Conservation (phyloP, 805 yeast genomes). For the Saccharomyces eubayanus region DNA sequence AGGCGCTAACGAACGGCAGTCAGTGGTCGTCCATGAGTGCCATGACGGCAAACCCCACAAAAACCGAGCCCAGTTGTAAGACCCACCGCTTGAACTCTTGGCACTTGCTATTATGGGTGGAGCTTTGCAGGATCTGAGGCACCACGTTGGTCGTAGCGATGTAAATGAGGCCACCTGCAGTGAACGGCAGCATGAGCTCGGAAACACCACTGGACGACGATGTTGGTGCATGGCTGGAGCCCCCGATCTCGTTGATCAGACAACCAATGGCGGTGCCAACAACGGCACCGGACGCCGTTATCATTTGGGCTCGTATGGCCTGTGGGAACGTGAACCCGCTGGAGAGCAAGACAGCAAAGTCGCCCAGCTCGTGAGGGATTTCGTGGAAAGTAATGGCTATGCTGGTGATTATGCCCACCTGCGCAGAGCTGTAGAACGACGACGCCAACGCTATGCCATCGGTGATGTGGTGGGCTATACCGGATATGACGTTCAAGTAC, state of each 20-base stretch:
- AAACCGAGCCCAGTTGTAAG: constrained; percentile 41
- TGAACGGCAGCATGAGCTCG: constrained; percentile 56
- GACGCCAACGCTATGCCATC: constrained; percentile 73
- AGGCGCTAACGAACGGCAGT: not conserved
- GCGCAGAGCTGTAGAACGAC: constrained; percentile 52
- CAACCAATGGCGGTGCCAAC: constrained; percentile 62
- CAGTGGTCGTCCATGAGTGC: constrained; percentile 25
- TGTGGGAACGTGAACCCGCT: constrained; percentile 60
- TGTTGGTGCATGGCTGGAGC: constrained; percentile 29
- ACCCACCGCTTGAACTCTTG: constrained; percentile 36
- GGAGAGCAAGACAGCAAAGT: constrained; percentile 56
- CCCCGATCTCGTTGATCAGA: constrained; percentile 38
- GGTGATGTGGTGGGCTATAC: constrained; percentile 64
- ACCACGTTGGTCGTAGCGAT: constrained; percentile 69
- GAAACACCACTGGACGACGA: not conserved
- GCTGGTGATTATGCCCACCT: constrained; percentile 60
- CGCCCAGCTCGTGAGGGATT: constrained; percentile 76
- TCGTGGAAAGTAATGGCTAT: constrained; percentile 70
- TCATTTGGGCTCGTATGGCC: constrained; percentile 58
- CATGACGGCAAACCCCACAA: constrained; percentile 53
- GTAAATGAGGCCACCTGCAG: constrained; percentile 70
- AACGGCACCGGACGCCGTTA: constrained; percentile 58
- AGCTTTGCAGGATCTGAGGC: constrained; percentile 54
- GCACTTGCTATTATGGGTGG: constrained; percentile 29
- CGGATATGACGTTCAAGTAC: constrained; percentile 58